A percentile compares a stretch with the other conserved stretches of the same genome.
phyloP scores from a whole-genome alignment of 1,284 basidiomycete species.

The Psilocybe mexicana region DNA sequence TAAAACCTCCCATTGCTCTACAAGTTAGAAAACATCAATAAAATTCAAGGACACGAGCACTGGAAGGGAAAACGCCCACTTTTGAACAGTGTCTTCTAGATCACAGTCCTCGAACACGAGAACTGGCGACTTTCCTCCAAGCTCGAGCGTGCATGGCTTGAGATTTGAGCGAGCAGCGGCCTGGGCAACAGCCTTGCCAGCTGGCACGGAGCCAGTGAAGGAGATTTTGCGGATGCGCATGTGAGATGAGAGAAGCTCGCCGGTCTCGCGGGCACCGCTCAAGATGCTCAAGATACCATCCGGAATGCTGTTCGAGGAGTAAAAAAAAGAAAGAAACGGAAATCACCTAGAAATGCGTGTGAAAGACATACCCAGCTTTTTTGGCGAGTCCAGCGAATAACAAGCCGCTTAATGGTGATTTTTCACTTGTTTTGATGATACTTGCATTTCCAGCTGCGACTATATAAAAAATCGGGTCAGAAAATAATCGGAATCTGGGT shows the following conservation, averaged over 20 bases:
- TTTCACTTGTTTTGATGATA: constrained; percentile 64
- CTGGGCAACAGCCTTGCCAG: constrained; percentile 78
- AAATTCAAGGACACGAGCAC: constrained; percentile 54
- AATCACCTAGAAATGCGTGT: no score
- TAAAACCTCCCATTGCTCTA: not conserved
- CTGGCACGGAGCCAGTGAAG: constrained; percentile 69
- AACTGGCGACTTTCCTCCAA: constrained; percentile 84
- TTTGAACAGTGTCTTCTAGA: constrained; percentile 60
- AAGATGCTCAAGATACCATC: constrained; percentile 74
- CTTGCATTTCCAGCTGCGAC: not conserved
- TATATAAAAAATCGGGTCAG: not conserved
- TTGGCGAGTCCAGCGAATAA: constrained; percentile 47
- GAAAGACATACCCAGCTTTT: constrained; percentile 48
- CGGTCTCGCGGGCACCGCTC: constrained; percentile 65
- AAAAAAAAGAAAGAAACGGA: no score
- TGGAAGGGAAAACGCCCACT: not conserved
- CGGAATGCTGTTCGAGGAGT: constrained; percentile 35
- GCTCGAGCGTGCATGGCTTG: constrained; percentile 83
- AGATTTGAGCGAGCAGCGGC: constrained; percentile 77
- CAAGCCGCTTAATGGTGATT: constrained; percentile 80
- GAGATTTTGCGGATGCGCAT: constrained; percentile 61
- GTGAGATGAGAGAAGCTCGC: constrained; percentile 61
- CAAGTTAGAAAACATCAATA: not conserved
- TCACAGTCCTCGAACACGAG: constrained; percentile 76
- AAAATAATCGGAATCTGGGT: not conserved